Evolutionary conservation across 2,329 filamentous ascomycete genomes (phyloP).

Genomic region (Rachicladosporium sp.): DNA sequence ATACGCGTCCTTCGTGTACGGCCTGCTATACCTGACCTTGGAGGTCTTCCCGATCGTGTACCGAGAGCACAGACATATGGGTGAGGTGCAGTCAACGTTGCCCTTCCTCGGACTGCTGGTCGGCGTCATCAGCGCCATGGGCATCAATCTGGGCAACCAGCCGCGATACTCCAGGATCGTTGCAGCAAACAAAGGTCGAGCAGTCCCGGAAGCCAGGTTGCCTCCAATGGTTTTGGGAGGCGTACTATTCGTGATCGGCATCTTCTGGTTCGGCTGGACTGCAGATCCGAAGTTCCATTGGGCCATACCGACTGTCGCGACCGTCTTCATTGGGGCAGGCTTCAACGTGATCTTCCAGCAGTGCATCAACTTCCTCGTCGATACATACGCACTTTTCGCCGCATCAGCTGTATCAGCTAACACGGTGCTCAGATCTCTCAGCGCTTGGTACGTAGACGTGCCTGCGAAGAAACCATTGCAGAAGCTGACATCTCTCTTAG

Average conservation of each 20-base stretch:
- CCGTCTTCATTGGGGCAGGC: constrained; percentile 33
- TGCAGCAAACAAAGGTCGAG: constrained; percentile 22
- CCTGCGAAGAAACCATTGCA: no score
- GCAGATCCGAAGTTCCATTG: constrained; percentile 26
- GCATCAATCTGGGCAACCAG: constrained; percentile 30
- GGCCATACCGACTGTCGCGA: constrained; percentile 29
- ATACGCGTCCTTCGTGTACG: constrained; percentile 32
- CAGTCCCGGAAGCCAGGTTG: constrained; percentile 25
- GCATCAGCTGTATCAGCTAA: constrained; percentile 38
- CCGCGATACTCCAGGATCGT: constrained; percentile 26
- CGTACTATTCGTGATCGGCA: constrained; percentile 28
- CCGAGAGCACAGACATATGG: constrained; percentile 29
- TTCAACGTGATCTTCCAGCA: constrained; percentile 37
- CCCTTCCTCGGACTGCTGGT: constrained; percentile 35
- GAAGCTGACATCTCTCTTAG: constrained; percentile 11
- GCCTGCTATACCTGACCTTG: constrained; percentile 34
- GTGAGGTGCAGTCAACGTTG: constrained; percentile 29
- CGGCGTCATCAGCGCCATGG: constrained; percentile 30
- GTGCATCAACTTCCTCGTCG: constrained; percentile 35
- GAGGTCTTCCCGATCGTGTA: constrained; percentile 39
- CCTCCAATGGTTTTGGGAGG: constrained; percentile 35
- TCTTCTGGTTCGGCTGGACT: constrained; percentile 28
- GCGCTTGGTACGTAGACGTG: no score
- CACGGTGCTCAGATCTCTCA: constrained; percentile 33
- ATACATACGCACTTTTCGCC: constrained; percentile 22